Percentiles rank a stretch among this genome's conserved stretches.
Evolutionary conservation across 371 early-diverging fungal species (phyloP).

Genomic region (Mucor plumbeus): DNA sequence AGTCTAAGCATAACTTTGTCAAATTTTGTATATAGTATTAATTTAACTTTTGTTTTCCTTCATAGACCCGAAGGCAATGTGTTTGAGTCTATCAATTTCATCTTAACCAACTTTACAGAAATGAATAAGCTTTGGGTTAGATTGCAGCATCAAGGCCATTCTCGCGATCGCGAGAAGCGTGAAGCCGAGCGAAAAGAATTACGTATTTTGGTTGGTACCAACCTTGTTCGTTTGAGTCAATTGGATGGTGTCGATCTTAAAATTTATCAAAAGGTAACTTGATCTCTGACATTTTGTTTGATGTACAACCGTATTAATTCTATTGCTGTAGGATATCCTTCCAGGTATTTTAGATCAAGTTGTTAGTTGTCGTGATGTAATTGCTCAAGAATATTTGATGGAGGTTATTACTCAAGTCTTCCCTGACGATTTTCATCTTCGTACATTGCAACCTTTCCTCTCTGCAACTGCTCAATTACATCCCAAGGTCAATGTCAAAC

Average conservation of each 20-base stretch:
- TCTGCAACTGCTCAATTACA: slow-evolving; percentile 89
- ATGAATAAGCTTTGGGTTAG: slow-evolving; percentile 99
- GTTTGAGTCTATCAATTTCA: slow-evolving; percentile 89
- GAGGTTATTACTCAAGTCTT: slow-evolving; percentile 97
- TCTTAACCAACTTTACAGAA: slow-evolving; percentile 93
- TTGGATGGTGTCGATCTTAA: slow-evolving; percentile 81
- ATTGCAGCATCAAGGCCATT: slow-evolving; percentile 91
- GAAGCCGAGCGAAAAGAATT: slow-evolving; percentile 93
- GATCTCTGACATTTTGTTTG: neutral
- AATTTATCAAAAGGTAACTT: slow-evolving; percentile 71
- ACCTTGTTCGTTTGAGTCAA: slow-evolving; percentile 87
- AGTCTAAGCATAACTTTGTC: neutral
- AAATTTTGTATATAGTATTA: neutral
- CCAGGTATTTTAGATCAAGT: slow-evolving; percentile 94
- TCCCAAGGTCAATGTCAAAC: slow-evolving; percentile 91
- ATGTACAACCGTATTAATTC: neutral
- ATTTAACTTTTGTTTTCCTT: neutral
- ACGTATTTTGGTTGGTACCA: slow-evolving; percentile 91
- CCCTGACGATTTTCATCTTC: slow-evolving; percentile 94
- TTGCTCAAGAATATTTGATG: slow-evolving; percentile 99
- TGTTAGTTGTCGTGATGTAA: slow-evolving; percentile 93
- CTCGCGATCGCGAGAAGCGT: slow-evolving; percentile 88
- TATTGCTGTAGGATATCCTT: slow-evolving; percentile 41
- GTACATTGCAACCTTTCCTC: slow-evolving; percentile 87
- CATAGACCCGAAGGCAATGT: slow-evolving; percentile 81